Evolutionary conservation across 139 green algal genomes (phyloP).

Genomic region (Asterochloris erici): DNA sequence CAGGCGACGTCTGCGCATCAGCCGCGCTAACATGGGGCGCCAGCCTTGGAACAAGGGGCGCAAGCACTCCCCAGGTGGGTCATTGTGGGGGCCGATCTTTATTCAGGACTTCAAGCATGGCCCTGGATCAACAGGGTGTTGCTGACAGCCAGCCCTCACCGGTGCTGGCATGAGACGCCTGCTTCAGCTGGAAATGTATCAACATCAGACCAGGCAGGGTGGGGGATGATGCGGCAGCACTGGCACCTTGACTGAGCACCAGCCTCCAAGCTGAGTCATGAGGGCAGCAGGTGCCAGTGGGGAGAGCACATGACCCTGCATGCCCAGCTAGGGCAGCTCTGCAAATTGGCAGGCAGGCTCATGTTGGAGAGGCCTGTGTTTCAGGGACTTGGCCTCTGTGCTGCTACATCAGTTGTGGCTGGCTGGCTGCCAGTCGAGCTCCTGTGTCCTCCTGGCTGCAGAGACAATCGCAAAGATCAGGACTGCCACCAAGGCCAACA

Average conservation of each 20-base stretch:
- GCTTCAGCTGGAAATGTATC: not conserved
- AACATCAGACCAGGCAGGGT: not conserved
- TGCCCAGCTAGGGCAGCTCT: not conserved
- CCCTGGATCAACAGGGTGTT: not conserved
- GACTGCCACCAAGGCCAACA: constrained; percentile 5
- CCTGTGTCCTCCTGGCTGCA: not conserved
- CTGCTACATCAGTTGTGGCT: not conserved
- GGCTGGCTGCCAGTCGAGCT: not conserved
- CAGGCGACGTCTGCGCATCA: constrained; percentile 33
- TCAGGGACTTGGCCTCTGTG: no score
- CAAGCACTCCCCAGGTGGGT: constrained; percentile 37
- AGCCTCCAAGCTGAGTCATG: no score
- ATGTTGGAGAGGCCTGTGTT: not conserved
- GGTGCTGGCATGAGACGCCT: not conserved
- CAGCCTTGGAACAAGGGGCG: constrained; percentile 47
- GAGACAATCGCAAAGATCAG: constrained; percentile 15
- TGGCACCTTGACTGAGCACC: no score
- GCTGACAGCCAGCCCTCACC: not conserved
- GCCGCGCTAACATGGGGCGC: constrained; percentile 36
- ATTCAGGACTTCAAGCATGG: not conserved
- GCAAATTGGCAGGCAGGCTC: no score
- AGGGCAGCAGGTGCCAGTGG: not conserved
- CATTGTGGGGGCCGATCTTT: no score
- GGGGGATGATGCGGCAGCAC: not conserved
- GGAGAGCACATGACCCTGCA: not conserved